Base-by-base conservation (phyloP, 768 basidiomycete genomes). In the Thelephora aurantiotincta region DNA sequence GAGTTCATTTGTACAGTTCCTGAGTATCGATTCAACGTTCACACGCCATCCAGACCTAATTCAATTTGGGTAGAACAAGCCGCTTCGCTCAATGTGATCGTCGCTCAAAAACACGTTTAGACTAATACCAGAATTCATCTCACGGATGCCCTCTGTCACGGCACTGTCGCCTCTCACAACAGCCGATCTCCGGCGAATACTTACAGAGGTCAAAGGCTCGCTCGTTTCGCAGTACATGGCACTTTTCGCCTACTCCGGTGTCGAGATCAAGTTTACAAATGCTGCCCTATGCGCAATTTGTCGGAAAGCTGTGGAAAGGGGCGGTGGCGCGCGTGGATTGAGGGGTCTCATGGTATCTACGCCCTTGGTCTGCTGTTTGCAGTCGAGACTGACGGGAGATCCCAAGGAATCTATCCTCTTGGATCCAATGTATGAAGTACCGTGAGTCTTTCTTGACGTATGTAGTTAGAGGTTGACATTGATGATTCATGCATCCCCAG, bases 71-170 rank as follows among this genome's bases (percentile, higher is more conserved):
- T 83, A 62, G 26, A 30, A 9, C 26, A 30, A 30, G 52, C 53
- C 9, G 14, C 48, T 30, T 26, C 44, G 34, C 38, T 45, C 19
- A 33, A 43, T 36, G 49, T 42, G 4, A 7, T 42, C 12, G 19
- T 37, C 54, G 34, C 41, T 26, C 48, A 12, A 26, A 26, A 16
- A 23, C 54, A 33, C 48, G 26, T 42, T 6, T 49, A 85, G 86
- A 2, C 86, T 96, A 52, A 97, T 97, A 49, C 93, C 93, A 19
- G 93, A 98, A 65, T 97, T 98, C 55, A 75, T 94, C 45, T 90
- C 87, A 14, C 84, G 94, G 23, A 65, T 96, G n/a, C 93, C 93
- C 4, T 82, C 90, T n/a, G 72, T 92, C 33, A 86, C 93, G 3
- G 79, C 89, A 1, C 73, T 98, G 5, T 63, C 82, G 5, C 82